Percentiles rank a stretch among this genome's conserved stretches.
These are phyloP conservation scores for Didymella exigua DNA, from an alignment of 2,329 filamentous ascomycete genomes.

Conservation along the genomic window DNA sequence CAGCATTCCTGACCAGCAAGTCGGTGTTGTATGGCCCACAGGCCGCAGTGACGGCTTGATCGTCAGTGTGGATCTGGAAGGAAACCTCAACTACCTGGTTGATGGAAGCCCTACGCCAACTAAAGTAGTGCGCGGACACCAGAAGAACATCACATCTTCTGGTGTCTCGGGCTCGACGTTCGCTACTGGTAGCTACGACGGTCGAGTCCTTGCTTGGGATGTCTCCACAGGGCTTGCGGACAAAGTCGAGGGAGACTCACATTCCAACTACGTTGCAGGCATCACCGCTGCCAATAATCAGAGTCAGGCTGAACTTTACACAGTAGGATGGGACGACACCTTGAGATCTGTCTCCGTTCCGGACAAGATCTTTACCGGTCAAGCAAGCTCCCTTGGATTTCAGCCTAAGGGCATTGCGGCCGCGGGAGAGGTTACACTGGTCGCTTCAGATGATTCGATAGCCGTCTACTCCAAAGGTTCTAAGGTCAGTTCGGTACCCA, in stretches of 20 bases:
- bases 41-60: constrained; percentile 84
- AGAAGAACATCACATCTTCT: constrained; percentile 86
- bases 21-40: constrained; percentile 88
- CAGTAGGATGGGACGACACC: constrained; percentile 92
- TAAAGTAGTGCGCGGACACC: constrained; percentile 81
- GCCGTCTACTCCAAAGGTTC: constrained; percentile 64
- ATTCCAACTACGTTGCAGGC: constrained; percentile 84
- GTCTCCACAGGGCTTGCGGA: constrained; percentile 69
- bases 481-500: constrained; percentile 64
- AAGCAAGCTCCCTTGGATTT: constrained; percentile 68
- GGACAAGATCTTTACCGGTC: constrained; percentile 75
- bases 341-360: constrained; percentile 78
- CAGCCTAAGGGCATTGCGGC: constrained; percentile 79
- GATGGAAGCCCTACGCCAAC: constrained; percentile 72
- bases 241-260: constrained; percentile 76
- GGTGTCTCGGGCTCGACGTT: constrained; percentile 67
- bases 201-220: constrained; percentile 85
- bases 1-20: constrained; percentile 83
- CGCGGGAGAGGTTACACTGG: constrained; percentile 58
- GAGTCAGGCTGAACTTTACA: constrained; percentile 66
- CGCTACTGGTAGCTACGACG: constrained; percentile 92
- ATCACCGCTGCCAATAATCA: constrained; percentile 60
- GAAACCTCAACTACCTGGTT: constrained; percentile 86
- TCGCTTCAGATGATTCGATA: constrained; percentile 62
- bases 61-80: constrained; percentile 85